Base-by-base conservation (phyloP, 176 grass and related monocot species). In the Zea luxurians region DNA sequence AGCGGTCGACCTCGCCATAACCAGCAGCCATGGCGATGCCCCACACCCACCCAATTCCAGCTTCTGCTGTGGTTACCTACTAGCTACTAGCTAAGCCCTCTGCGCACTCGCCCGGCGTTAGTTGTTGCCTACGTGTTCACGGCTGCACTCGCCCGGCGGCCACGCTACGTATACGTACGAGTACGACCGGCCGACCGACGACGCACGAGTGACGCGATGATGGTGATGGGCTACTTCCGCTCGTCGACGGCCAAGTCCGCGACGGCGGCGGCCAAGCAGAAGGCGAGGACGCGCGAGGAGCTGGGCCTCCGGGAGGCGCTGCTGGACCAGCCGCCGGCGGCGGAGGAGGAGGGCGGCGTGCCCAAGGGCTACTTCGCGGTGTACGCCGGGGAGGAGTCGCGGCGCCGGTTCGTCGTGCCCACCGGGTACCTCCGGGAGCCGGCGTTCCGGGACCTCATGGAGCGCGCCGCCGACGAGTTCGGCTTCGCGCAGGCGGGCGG, bases 311-410 rank as follows among this genome's bases (percentile, higher is more conserved):
- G 82, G 42, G 59, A 85, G 72, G 12, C 59, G 71, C 87, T 89
- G 71, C 87, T 89, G 35, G 82, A 76, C 13, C 77, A 57, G 49
- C 58, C 41, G 44, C 1, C 74, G 0, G 27, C 20, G 13, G 64
- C 41, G 2, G 36, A 13, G 40, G 21, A 0, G 46, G 74, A 37
- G 6, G 38, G 57, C 37, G 66, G 13, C 35, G 80, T 91, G 3
- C 88, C 88, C 5, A 93, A 88, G 83, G 88, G 91, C 4, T 88
- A 68, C 83, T 70, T 93, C 83, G 85, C 83, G 35, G 91, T 93
- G 76, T 93, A 93, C 47, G 88, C 78, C 61, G 91, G 88, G 0
- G 68, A 78, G 13, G 85, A 86, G 11, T 75, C 78, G 62, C 76
- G 78, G 62, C 76, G 78, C 67, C 82, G 85, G 35, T 90, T 90